Percentiles rank a stretch among this genome's conserved stretches.
phyloP scores from a whole-genome alignment of 176 grass and related monocot genomes.

The Rhynchospora pubera region DNA sequence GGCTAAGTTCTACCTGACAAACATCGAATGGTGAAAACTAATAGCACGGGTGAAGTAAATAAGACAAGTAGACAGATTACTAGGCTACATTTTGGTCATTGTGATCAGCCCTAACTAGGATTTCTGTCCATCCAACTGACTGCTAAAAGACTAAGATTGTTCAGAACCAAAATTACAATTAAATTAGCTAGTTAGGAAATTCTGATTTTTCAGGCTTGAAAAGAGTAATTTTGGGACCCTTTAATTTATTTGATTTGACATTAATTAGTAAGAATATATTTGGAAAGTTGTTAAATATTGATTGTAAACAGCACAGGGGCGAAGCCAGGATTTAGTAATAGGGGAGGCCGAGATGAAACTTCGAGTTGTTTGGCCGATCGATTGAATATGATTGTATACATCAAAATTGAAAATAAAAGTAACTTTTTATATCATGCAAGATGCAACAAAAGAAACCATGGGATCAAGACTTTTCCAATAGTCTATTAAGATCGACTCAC shows the following conservation, averaged over 20 bases:
- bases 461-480: too few species aligned
- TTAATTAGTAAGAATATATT: neutral
- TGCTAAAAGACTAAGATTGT: neutral
- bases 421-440: too few species aligned
- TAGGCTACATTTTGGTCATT: too few species aligned
- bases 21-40: neutral
- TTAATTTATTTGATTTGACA: neutral
- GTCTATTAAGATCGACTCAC: too few species aligned
- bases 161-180: neutral
- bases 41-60: neutral
- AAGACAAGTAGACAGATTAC: neutral
- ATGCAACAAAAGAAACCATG: too few species aligned
- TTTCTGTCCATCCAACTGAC: neutral
- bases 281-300: too few species aligned
- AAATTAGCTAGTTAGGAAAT: neutral
- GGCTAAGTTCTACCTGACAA: neutral
- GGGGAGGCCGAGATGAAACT: too few species aligned
- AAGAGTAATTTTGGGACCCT: neutral
- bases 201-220: neutral
- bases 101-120: neutral
- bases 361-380: too few species aligned
- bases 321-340: too few species aligned
- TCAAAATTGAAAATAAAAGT: too few species aligned
- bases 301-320: too few species aligned
- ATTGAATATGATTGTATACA: too few species aligned